These are phyloP conservation scores for Phenoliferia sp. DNA, from an alignment of 1,284 basidiomycete genomes.

Conservation along the genomic window DNA sequence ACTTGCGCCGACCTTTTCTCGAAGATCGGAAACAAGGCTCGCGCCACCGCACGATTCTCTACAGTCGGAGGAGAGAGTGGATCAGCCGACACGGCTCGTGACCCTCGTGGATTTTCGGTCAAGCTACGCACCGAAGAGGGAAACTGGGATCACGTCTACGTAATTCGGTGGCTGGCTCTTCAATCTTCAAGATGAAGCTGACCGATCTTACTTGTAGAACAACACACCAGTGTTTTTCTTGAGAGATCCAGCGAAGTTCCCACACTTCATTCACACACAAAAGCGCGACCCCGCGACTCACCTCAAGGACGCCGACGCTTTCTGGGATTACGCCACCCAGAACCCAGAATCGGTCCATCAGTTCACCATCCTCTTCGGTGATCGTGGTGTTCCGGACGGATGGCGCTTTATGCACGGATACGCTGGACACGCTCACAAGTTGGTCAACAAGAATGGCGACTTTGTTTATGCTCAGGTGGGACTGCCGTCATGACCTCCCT, in stretches of 20 bases:
- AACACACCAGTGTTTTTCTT: slow-evolving; percentile 83
- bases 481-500: neutral
- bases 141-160: slow-evolving; percentile 75
- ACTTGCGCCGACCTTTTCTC: slow-evolving; percentile 67
- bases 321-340: slow-evolving; percentile 56
- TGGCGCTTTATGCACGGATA: slow-evolving; percentile 82
- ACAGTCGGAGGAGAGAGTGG: slow-evolving; percentile 67
- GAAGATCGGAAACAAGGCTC: slow-evolving; percentile 63
- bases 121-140: slow-evolving; percentile 87
- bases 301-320: slow-evolving; percentile 61
- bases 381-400: slow-evolving; percentile 84
- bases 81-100: slow-evolving; percentile 82
- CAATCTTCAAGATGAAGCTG: too few relatives aligned
- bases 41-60: slow-evolving; percentile 75
- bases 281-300: slow-evolving; percentile 88
- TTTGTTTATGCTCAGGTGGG: slow-evolving; percentile 63
- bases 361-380: slow-evolving; percentile 76
- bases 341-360: slow-evolving; percentile 91
- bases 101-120: slow-evolving; percentile 86
- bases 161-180: neutral
- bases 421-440: slow-evolving; percentile 88
- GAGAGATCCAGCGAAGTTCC: slow-evolving; percentile 50
- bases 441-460: slow-evolving; percentile 71
- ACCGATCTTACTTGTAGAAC: too few relatives aligned
- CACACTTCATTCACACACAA: slow-evolving; percentile 89